These are phyloP conservation scores for Ceratobasidium papillatum DNA, from an alignment of 1,284 basidiomycete genomes.

Conservation along the genomic window DNA sequence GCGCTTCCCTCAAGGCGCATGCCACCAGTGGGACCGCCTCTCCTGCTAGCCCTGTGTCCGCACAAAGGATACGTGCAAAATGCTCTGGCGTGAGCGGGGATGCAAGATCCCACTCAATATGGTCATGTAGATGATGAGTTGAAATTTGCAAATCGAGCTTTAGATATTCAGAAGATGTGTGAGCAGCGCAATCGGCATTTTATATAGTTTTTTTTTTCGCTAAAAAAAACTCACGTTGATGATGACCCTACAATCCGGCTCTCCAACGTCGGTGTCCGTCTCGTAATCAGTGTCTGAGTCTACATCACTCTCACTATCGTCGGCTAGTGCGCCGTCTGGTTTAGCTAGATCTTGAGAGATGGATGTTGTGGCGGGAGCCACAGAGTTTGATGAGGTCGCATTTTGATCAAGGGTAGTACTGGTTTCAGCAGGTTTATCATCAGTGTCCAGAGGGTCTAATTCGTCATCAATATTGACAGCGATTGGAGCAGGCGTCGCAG, in stretches of 20 bases:
- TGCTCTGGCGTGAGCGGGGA: constrained; percentile 90
- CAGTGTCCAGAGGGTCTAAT: constrained; percentile 18
- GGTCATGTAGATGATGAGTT: constrained; percentile 88
- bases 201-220: constrained; percentile 9
- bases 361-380: neutral
- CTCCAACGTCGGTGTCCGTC: constrained; percentile 62
- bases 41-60: constrained; percentile 87
- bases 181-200: neutral
- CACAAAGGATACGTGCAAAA: constrained; percentile 83
- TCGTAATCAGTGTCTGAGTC: constrained; percentile 43
- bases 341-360: neutral
- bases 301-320: constrained; percentile 46
- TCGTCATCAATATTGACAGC: constrained; percentile 40
- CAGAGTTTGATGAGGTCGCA: neutral
- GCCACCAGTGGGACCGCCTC: constrained; percentile 90
- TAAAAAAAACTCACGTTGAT: constrained; percentile 72
- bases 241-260: constrained; percentile 88
- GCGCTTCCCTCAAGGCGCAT: constrained; percentile 93
- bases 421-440: neutral
- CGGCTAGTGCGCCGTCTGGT: constrained; percentile 40
- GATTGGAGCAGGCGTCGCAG: constrained; percentile 37
- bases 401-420: neutral
- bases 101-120: constrained; percentile 97
- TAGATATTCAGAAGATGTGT: neutral
- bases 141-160: constrained; percentile 99